These are phyloP conservation scores for Immersiporthe knoxdaviesiana DNA, from an alignment of 2,329 filamentous ascomycete genomes.

Conservation along the genomic window DNA sequence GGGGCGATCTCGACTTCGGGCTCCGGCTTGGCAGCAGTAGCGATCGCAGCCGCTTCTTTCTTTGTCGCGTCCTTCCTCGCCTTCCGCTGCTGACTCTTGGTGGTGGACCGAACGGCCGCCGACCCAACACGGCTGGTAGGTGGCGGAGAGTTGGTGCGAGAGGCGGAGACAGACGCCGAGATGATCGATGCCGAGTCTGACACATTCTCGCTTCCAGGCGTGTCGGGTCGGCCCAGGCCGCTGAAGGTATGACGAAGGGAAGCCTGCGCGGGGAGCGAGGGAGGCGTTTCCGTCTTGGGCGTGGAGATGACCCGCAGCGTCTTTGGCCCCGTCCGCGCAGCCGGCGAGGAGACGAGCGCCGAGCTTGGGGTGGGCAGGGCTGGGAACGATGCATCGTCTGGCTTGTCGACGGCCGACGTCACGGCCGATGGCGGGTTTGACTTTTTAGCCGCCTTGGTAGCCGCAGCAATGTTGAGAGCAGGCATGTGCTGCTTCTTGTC, in stretches of 20 bases:
- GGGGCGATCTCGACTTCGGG: slow-evolving; percentile 65
- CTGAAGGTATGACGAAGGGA: slow-evolving; percentile 50
- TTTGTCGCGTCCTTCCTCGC: slow-evolving; percentile 70
- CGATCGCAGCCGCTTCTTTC: slow-evolving; percentile 61
- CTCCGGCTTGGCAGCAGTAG: slow-evolving; percentile 52
- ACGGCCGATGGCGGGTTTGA: slow-evolving; percentile 37
- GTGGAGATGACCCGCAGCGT: slow-evolving; percentile 72
- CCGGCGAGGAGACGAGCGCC: slow-evolving; percentile 55
- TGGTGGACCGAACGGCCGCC: slow-evolving; percentile 69
- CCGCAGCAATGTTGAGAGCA: slow-evolving; percentile 54
- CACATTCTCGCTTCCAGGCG: slow-evolving; percentile 68
- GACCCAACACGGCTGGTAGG: slow-evolving; percentile 64
- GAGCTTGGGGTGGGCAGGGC: slow-evolving; percentile 54
- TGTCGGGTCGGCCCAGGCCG: slow-evolving; percentile 62
- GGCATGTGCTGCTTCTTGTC: slow-evolving; percentile 46
- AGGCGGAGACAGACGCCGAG: slow-evolving; percentile 69
- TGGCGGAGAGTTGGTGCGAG: slow-evolving; percentile 73
- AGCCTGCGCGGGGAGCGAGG: slow-evolving; percentile 40
- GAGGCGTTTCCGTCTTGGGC: slow-evolving; percentile 62
- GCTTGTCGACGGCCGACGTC: slow-evolving; percentile 39
- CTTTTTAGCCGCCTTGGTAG: slow-evolving; percentile 45
- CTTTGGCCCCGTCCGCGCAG: slow-evolving; percentile 57
- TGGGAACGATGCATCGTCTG: slow-evolving; percentile 50
- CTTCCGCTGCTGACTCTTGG: slow-evolving; percentile 80
- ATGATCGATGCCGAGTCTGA: slow-evolving; percentile 79